These are phyloP conservation scores for Nothomitra cinnamomea DNA, from an alignment of 2,329 filamentous ascomycete species.

Conservation along the genomic window DNA sequence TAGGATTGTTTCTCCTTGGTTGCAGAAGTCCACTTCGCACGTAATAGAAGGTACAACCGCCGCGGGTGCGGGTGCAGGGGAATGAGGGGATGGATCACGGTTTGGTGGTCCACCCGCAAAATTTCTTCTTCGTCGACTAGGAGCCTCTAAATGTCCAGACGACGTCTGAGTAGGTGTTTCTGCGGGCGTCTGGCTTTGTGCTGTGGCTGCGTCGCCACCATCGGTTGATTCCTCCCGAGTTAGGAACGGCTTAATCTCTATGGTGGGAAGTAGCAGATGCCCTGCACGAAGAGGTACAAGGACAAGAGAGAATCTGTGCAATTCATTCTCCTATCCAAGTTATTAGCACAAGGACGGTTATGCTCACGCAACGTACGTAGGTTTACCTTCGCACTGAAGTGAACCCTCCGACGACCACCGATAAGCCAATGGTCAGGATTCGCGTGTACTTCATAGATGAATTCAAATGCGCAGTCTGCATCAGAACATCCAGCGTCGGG, in stretches of 20 bases:
- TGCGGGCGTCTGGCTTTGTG: neutral
- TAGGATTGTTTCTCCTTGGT: conserved; percentile 57
- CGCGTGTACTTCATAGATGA: conserved; percentile 67
- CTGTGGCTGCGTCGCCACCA: neutral
- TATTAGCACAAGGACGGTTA: conserved; percentile 18
- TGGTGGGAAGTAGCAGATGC: conserved; percentile 54
- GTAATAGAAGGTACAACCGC: conserved; percentile 19
- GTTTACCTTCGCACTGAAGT: conserved; percentile 39
- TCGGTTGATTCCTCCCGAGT: conserved; percentile 30
- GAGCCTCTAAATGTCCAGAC: neutral
- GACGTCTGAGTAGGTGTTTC: neutral
- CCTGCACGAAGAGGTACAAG: conserved; percentile 69
- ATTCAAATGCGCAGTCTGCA: conserved; percentile 38
- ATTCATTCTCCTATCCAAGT: conserved; percentile 26
- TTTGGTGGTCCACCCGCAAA: no score
- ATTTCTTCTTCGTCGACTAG: no score
- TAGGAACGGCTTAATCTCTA: conserved; percentile 48
- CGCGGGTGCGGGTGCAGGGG: no score
- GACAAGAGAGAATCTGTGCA: conserved; percentile 44
- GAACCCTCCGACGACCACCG: conserved; percentile 62
- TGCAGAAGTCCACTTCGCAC: conserved; percentile 68
- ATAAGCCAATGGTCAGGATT: conserved; percentile 67
- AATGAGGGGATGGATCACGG: no score
- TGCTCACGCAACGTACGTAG: neutral
- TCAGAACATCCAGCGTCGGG: conserved; percentile 9